Conservation (phyloP, 345 rosid genomes). For the Lepidium aucheri region DNA sequence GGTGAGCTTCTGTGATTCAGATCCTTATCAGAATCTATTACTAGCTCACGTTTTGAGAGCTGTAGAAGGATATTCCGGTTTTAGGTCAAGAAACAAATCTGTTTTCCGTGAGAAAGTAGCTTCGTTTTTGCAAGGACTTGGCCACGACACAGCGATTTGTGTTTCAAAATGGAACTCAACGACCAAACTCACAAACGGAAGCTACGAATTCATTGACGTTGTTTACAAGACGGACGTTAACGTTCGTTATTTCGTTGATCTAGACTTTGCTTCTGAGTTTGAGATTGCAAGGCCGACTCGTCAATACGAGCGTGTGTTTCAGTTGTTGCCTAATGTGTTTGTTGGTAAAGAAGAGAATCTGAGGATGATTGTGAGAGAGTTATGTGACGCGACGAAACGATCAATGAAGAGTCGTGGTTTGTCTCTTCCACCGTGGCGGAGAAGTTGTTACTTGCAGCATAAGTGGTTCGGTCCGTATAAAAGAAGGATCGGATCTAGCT, state of each 20-base stretch:
- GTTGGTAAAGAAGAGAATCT: conserved; percentile 49
- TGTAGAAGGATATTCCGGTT: conserved; percentile 35
- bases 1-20: conserved; percentile 5
- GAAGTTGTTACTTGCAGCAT: conserved; percentile 64
- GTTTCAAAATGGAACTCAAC: conserved; percentile 61
- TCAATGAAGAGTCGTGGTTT: conserved; percentile 57
- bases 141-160: conserved; percentile 82
- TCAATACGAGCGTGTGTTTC: conserved; percentile 37
- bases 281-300: conserved; percentile 77
- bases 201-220: conserved; percentile 76
- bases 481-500: conserved; percentile 37
- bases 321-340: conserved; percentile 48
- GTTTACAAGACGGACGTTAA: background rate
- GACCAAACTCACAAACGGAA: conserved; percentile 49
- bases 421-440: conserved; percentile 84
- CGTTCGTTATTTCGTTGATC: conserved; percentile 55
- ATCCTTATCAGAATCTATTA: conserved; percentile 40
- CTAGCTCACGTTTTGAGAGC: conserved; percentile 37
- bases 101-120: conserved; percentile 46
- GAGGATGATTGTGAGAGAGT: conserved; percentile 47
- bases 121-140: conserved; percentile 43
- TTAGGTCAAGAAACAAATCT: conserved; percentile 20
- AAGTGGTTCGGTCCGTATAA: conserved; percentile 80
- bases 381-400: conserved; percentile 43
- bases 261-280: conserved; percentile 67